These are phyloP conservation scores for Lactarius indigo DNA, from an alignment of 768 basidiomycete species.

Conservation along the genomic window DNA sequence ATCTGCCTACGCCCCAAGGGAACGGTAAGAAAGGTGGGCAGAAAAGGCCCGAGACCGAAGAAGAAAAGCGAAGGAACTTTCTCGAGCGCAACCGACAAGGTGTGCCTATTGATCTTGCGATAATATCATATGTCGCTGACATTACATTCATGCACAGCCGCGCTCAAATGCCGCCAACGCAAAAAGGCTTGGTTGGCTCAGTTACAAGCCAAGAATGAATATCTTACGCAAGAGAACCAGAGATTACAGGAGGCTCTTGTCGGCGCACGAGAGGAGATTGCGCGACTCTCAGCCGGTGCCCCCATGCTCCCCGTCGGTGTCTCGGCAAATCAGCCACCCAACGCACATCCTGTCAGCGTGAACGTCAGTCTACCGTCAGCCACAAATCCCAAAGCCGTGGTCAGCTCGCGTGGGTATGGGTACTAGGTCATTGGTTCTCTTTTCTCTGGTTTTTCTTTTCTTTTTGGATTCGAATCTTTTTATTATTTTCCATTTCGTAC, in stretches of 20 bases:
- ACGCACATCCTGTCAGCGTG: constrained; percentile 22
- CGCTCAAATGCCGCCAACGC: constrained; percentile 97
- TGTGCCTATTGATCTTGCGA: constrained; percentile 35
- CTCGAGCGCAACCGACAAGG: constrained; percentile 97
- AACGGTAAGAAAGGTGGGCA: constrained; percentile 32
- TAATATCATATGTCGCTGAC: constrained; percentile 17
- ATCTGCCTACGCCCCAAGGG: background rate
- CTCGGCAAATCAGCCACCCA: constrained; percentile 9
- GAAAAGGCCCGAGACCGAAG: constrained; percentile 94
- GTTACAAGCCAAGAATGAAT: constrained; percentile 92
- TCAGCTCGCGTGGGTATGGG: constrained; percentile 23
- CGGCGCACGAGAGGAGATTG: constrained; percentile 87
- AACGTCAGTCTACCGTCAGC: constrained; percentile 24
- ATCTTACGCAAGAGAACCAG: constrained; percentile 90
- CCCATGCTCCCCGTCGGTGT: constrained; percentile 16
- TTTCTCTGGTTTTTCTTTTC: background rate
- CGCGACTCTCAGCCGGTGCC: constrained; percentile 58
- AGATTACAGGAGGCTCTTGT: constrained; percentile 83
- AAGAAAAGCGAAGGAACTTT: constrained; percentile 96
- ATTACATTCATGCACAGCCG: constrained; percentile 55
- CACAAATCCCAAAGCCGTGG: constrained; percentile 5
- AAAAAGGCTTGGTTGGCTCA: constrained; percentile 97
- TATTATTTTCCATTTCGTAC: constrained; percentile 20
- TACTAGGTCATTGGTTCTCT: constrained; percentile 6
- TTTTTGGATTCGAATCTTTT: constrained; percentile 17